These are phyloP conservation scores for Cutaneotrichosporon cutaneum DNA, from an alignment of 1,284 basidiomycete species.

Conservation along the genomic window DNA sequence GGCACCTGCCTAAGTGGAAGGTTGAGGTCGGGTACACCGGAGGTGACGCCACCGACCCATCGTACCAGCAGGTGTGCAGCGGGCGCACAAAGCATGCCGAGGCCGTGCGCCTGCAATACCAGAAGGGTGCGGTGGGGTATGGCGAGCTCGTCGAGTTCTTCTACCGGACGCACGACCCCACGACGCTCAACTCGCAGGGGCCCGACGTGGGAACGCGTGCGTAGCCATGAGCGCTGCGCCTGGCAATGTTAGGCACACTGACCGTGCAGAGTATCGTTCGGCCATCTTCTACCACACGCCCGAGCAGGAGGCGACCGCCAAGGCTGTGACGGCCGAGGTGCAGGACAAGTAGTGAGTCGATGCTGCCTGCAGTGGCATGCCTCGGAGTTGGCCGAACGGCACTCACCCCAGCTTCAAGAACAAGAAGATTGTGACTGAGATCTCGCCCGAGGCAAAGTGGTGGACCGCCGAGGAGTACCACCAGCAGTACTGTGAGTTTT, in stretches of 20 bases:
- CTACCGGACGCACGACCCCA: constrained; percentile 92
- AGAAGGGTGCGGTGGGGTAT: constrained; percentile 72
- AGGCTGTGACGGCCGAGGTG: constrained; percentile 77
- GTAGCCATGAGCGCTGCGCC: too few species aligned
- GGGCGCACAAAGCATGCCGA: constrained; percentile 88
- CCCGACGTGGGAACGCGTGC: constrained; percentile 72
- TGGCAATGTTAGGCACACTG: too few species aligned
- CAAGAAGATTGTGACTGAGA: constrained; percentile 73
- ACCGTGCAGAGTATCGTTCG: constrained; percentile 77
- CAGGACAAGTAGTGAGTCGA: constrained; percentile 68
- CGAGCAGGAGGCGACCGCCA: constrained; percentile 73
- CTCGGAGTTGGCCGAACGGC: background rate
- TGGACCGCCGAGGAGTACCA: constrained; percentile 82
- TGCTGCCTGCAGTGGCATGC: too few species aligned
- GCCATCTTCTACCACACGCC: constrained; percentile 80
- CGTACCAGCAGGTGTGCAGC: constrained; percentile 74
- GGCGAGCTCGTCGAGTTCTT: constrained; percentile 89
- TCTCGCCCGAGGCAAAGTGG: constrained; percentile 67
- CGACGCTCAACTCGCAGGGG: constrained; percentile 75
- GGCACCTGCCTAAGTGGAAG: constrained; percentile 58
- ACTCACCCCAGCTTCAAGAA: constrained; percentile 62
- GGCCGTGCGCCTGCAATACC: constrained; percentile 80
- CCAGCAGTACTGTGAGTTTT: constrained; percentile 64
- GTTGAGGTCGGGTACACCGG: constrained; percentile 80
- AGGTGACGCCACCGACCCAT: constrained; percentile 56